These are phyloP conservation scores for Cladophialophora exuberans DNA, from an alignment of 2,329 filamentous ascomycete species.

Conservation along the genomic window DNA sequence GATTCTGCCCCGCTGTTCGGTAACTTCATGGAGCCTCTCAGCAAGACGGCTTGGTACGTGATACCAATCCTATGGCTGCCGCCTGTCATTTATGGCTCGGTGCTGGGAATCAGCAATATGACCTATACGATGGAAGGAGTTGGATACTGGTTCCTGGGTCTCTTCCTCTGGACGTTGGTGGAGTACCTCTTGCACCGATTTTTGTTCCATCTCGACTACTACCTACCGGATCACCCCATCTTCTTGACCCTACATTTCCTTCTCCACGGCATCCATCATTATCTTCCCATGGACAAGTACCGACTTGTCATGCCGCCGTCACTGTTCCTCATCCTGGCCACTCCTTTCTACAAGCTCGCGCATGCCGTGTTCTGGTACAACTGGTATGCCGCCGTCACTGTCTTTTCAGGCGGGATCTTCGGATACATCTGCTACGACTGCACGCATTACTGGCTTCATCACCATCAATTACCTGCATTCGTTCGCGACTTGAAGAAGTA, in stretches of 20 bases:
- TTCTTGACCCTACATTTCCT: slow-evolving; percentile 86
- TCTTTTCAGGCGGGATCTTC: slow-evolving; percentile 89
- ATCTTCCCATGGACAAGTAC: slow-evolving; percentile 98
- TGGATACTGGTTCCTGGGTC: slow-evolving; percentile 69
- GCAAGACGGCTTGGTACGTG: slow-evolving; percentile 92
- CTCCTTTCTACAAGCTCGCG: slow-evolving; percentile 90
- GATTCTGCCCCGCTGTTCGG: slow-evolving; percentile 92
- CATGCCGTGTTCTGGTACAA: slow-evolving; percentile 80
- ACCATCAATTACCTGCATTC: slow-evolving; percentile 87
- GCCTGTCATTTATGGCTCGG: slow-evolving; percentile 72
- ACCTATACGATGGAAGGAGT: slow-evolving; percentile 48
- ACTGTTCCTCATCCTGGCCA: slow-evolving; percentile 79
- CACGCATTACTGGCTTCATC: slow-evolving; percentile 98
- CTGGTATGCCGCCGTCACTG: slow-evolving; percentile 78
- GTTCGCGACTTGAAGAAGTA: slow-evolving; percentile 96
- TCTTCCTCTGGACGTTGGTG: slow-evolving; percentile 83
- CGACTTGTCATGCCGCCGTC: slow-evolving; percentile 96
- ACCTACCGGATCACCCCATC: slow-evolving; percentile 88
- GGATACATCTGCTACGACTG: slow-evolving; percentile 96
- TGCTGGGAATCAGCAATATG: slow-evolving; percentile 63
- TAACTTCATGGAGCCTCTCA: slow-evolving; percentile 97
- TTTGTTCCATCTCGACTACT: slow-evolving; percentile 91
- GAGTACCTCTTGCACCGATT: slow-evolving; percentile 90
- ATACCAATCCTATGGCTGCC: slow-evolving; percentile 85
- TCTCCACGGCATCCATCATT: slow-evolving; percentile 96